Evolutionary conservation across 352 stramenopile species (phyloP).

Genomic region (Phytophthora sansomeana): DNA sequence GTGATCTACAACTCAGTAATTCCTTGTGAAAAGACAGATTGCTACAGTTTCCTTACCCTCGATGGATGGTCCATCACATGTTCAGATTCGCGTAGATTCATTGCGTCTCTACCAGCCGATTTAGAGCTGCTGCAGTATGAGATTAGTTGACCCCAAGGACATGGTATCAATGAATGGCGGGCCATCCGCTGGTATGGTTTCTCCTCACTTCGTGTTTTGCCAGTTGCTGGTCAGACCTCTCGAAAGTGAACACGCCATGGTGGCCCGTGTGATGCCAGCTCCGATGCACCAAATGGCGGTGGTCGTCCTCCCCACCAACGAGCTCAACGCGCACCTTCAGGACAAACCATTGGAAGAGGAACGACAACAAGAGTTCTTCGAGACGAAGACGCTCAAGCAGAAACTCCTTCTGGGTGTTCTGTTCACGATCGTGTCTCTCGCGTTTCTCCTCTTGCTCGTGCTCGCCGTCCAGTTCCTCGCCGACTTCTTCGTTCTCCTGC

Average conservation of each 20-base stretch:
- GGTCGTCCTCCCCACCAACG: background rate
- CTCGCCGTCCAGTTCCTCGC: conserved; percentile 16
- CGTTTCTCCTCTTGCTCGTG: conserved; percentile 15
- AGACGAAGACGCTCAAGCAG: conserved; percentile 10
- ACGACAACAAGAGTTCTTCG: conserved; percentile 3
- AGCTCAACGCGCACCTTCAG: background rate
- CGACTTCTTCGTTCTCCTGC: conserved; percentile 23
- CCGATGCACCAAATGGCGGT: conserved; percentile 7
- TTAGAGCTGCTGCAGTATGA: background rate
- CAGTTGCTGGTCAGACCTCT: background rate
- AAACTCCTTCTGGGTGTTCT: conserved; percentile 20
- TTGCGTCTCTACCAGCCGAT: conserved; percentile 5
- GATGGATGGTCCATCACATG: background rate
- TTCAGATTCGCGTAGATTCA: conserved; percentile 25
- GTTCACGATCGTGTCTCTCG: conserved; percentile 9
- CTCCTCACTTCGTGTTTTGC: conserved; percentile 15
- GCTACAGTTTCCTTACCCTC: too few relatives aligned
- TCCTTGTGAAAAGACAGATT: too few relatives aligned
- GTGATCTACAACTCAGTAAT: too few relatives aligned
- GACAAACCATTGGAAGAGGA: background rate
- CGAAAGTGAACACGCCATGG: background rate
- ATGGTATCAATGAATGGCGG: conserved; percentile 3
- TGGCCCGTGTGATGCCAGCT: conserved; percentile 1
- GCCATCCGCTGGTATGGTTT: background rate
- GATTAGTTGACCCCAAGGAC: background rate